Percentiles rank a stretch among this genome's conserved stretches.
These are phyloP conservation scores for Hypoxylon intermedium DNA, from an alignment of 495 filamentous ascomycete species.

Conservation along the genomic window DNA sequence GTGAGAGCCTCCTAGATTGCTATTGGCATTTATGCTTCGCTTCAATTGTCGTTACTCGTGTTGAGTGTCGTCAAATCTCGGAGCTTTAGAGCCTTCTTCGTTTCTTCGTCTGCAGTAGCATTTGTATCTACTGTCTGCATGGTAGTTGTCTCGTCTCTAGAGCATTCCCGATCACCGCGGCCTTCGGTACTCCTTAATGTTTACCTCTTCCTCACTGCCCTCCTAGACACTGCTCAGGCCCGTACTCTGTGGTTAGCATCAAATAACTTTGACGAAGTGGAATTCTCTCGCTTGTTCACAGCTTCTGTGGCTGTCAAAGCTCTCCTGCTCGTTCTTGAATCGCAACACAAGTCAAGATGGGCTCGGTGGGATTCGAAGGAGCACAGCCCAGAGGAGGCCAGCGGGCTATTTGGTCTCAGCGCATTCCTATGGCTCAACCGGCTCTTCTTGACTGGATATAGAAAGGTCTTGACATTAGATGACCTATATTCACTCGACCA, in stretches of 20 bases:
- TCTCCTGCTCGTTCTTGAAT: conserved; percentile 61
- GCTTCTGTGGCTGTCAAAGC: conserved; percentile 55
- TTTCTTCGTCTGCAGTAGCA: conserved; percentile 53
- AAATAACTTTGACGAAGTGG: conserved; percentile 31
- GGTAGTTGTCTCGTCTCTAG: conserved; percentile 58
- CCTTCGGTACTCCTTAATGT: conserved; percentile 66
- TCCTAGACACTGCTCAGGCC: conserved; percentile 63
- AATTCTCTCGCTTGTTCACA: conserved; percentile 55
- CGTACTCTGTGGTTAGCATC: conserved; percentile 67
- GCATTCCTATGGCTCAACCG: conserved; percentile 68
- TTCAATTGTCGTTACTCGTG: conserved; percentile 56
- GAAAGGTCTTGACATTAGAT: conserved; percentile 49
- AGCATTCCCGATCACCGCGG: conserved; percentile 61
- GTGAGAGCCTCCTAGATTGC: conserved; percentile 41
- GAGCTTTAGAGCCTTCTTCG: conserved; percentile 47
- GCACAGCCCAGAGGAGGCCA: conserved; percentile 66
- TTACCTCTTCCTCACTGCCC: conserved; percentile 66
- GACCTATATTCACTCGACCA: conserved; percentile 59
- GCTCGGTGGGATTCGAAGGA: conserved; percentile 43
- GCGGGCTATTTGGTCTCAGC: conserved; percentile 57
- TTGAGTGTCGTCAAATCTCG: conserved; percentile 51
- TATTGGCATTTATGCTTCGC: conserved; percentile 49
- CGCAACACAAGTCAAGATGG: conserved; percentile 59
- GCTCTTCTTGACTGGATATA: conserved; percentile 59
- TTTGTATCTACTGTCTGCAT: conserved; percentile 47